Percentiles rank a stretch among this genome's conserved stretches.
These are phyloP conservation scores for Cyberlindnera saturnus DNA, from an alignment of 805 yeast species.

Conservation along the genomic window DNA sequence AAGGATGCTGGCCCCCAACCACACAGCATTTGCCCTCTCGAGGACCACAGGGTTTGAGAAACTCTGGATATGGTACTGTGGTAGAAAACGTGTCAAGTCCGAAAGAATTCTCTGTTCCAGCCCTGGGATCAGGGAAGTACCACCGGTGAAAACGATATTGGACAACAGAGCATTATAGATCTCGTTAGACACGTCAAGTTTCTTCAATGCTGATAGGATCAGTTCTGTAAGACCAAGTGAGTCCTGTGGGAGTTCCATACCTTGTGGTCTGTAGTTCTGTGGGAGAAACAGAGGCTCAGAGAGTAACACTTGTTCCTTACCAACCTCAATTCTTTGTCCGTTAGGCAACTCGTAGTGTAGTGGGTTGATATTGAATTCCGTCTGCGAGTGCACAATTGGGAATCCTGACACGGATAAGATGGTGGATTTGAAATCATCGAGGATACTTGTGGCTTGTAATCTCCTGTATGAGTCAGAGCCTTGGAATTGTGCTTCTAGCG, in stretches of 20 bases:
- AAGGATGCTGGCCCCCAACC: constrained; percentile 79
- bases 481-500: constrained; percentile 17
- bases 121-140: constrained; percentile 64
- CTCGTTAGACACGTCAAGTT: constrained; percentile 35
- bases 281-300: constrained; percentile 74
- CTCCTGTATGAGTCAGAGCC: constrained; percentile 33
- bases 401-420: constrained; percentile 31
- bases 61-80: constrained; percentile 51
- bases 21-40: constrained; percentile 63
- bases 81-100: constrained; percentile 56
- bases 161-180: constrained; percentile 39
- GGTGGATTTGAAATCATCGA: constrained; percentile 45
- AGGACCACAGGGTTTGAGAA: constrained; percentile 59
- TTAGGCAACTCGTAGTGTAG: constrained; percentile 57
- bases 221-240: constrained; percentile 29
- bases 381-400: constrained; percentile 31
- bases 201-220: constrained; percentile 35
- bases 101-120: constrained; percentile 58
- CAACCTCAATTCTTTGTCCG: constrained; percentile 41
- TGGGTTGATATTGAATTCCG: constrained; percentile 27
- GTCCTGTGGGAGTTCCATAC: constrained; percentile 13
- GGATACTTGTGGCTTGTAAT: constrained; percentile 32
- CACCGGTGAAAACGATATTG: constrained; percentile 72
- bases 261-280: constrained; percentile 39
- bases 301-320: constrained; percentile 46